Conservation (phyloP, 2,329 filamentous ascomycete species). For the Aspergillus alliaceus region DNA sequence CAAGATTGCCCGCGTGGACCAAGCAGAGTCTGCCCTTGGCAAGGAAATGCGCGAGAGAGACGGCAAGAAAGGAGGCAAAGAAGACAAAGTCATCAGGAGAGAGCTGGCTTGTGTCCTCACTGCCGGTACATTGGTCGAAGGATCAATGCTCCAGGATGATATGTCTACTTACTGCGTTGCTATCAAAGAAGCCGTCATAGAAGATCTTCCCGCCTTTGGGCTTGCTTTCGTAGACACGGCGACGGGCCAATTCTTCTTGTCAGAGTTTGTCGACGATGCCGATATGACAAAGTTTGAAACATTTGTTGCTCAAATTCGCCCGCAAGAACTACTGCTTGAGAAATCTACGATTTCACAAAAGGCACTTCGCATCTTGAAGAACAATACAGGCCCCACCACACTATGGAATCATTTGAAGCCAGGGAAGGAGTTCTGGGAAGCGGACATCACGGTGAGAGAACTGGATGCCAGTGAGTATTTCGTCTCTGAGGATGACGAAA, state of each 20-base stretch:
- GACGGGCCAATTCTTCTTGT: conserved; percentile 92
- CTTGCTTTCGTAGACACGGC: conserved; percentile 94
- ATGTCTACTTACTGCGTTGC: conserved; percentile 96
- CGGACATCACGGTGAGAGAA: conserved; percentile 77
- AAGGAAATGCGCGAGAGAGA: conserved; percentile 99
- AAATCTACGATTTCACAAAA: conserved; percentile 86
- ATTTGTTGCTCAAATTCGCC: conserved; percentile 86
- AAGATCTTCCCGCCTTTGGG: conserved; percentile 80
- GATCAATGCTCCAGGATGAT: conserved; percentile 94
- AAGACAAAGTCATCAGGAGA: conserved; percentile 89
- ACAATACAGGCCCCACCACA: conserved; percentile 87
- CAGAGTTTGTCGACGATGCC: conserved; percentile 85
- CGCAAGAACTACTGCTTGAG: conserved; percentile 85
- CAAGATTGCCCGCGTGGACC: conserved; percentile 95
- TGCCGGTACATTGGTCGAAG: conserved; percentile 88
- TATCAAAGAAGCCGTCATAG: conserved; percentile 75
- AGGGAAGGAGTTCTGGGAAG: conserved; percentile 85
- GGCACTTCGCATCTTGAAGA: conserved; percentile 88
- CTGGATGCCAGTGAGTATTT: conserved; percentile 82
- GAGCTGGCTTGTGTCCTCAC: conserved; percentile 91
- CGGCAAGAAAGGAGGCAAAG: conserved; percentile 56
- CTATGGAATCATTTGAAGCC: conserved; percentile 94
- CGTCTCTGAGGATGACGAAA: conserved; percentile 55
- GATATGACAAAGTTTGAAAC: conserved; percentile 98
- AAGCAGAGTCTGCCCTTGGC: conserved; percentile 90